phyloP scores from a whole-genome alignment of 768 basidiomycete genomes.

The Rhizopogon rudus region DNA sequence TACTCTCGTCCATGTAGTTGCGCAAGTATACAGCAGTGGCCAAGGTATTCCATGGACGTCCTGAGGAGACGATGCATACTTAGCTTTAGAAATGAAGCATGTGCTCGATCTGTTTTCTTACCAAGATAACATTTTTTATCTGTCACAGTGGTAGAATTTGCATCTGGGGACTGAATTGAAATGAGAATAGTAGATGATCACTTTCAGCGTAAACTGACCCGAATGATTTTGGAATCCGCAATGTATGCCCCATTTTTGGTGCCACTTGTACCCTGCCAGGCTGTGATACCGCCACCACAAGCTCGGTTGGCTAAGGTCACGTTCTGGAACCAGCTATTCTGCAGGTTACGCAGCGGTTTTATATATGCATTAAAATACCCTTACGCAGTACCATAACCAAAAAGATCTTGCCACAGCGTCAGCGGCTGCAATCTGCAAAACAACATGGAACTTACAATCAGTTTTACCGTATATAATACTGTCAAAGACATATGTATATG shows the following conservation, averaged over 20 bases:
- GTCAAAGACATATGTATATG: constrained; percentile 54
- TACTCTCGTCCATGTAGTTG: constrained; percentile 56
- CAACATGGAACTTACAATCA: constrained; percentile 47
- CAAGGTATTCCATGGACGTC: constrained; percentile 59
- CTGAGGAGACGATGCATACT: constrained; percentile 5
- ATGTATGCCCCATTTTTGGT: constrained; percentile 51
- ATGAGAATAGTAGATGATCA: not conserved
- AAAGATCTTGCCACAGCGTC: constrained; percentile 36
- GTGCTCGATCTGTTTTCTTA: constrained; percentile 5
- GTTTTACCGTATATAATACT: constrained; percentile 60
- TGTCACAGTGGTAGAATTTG: constrained; percentile 43
- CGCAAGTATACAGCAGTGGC: constrained; percentile 49
- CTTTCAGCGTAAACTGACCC: constrained; percentile 31
- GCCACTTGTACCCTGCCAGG: constrained; percentile 52
- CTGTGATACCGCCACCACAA: constrained; percentile 61
- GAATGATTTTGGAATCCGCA: constrained; percentile 47
- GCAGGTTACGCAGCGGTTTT: not conserved
- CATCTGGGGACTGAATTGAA: constrained; percentile 48
- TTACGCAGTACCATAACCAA: constrained; percentile 58
- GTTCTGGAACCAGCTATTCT: constrained; percentile 53
- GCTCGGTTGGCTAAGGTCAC: constrained; percentile 55
- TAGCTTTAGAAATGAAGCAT: not conserved
- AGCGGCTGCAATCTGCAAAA: not conserved
- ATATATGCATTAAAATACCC: constrained; percentile 10
- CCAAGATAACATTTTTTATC: constrained; percentile 48